These are phyloP conservation scores for Avena eriantha DNA, from an alignment of 176 grass and related monocot species.

Conservation along the genomic window DNA sequence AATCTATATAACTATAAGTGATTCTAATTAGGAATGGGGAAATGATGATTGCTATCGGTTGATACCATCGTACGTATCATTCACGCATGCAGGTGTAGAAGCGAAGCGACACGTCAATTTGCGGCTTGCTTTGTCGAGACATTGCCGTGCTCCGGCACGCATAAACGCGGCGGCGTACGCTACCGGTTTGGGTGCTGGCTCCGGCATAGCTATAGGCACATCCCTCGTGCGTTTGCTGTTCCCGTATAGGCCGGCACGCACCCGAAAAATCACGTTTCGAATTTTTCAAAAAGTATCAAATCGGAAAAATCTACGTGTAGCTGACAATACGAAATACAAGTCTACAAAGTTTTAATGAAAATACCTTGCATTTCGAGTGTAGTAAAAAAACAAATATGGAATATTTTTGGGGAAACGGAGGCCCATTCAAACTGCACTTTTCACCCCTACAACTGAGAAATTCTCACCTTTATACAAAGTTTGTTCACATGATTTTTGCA, in stretches of 20 bases:
- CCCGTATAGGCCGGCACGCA: neutral
- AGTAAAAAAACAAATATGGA: no score
- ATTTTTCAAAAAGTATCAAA: no score
- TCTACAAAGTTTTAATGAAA: no score
- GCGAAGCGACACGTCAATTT: slow-evolving; percentile 25
- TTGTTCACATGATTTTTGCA: no score
- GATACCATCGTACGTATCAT: neutral
- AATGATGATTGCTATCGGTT: neutral
- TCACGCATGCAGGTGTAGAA: slow-evolving; percentile 26
- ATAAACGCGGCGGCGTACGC: slow-evolving; percentile 37
- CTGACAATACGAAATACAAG: no score
- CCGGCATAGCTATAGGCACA: neutral
- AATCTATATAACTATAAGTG: neutral
- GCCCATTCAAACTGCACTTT: no score
- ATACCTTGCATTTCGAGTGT: no score
- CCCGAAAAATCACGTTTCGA: neutral
- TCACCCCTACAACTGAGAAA: no score
- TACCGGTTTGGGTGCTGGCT: slow-evolving; percentile 10
- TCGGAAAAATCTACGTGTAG: no score
- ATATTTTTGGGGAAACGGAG: no score
- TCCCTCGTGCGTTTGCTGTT: neutral
- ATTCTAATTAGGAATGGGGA: neutral
- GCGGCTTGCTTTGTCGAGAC: neutral
- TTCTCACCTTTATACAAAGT: no score
- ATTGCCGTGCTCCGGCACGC: slow-evolving; percentile 43